Evolutionary conservation across 148 eudicot species (phyloP).

Genomic region (Silene uniflora): DNA sequence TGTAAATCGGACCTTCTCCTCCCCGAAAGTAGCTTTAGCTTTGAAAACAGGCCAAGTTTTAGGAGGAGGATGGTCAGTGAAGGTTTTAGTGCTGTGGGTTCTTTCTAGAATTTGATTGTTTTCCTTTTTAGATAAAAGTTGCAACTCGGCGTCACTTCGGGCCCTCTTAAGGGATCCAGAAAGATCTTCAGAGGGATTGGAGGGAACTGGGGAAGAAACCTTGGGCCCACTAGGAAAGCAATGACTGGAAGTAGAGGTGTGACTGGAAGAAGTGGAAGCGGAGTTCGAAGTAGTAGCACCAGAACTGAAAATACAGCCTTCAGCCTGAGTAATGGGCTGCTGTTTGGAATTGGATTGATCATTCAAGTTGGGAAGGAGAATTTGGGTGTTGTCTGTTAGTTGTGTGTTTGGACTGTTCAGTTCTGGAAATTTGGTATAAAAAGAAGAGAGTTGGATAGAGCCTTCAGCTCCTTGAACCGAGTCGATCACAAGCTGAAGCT

Average conservation of each 20-base stretch:
- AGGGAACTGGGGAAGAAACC: slow-evolving; percentile 27
- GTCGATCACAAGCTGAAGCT: slow-evolving; percentile 81
- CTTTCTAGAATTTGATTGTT: slow-evolving; percentile 31
- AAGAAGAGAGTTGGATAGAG: slow-evolving; percentile 67
- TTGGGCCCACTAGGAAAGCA: slow-evolving; percentile 50
- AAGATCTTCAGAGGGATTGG: slow-evolving; percentile 34
- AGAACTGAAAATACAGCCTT: slow-evolving; percentile 39
- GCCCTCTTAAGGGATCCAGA: slow-evolving; percentile 42
- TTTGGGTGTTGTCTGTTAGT: slow-evolving; percentile 27
- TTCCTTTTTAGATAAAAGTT: slow-evolving; percentile 36
- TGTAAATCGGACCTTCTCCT: slow-evolving; percentile 61
- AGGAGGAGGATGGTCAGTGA: slow-evolving; percentile 29
- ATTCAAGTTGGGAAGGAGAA: slow-evolving; percentile 30
- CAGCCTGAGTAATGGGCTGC: slow-evolving; percentile 35
- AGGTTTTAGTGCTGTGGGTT: slow-evolving; percentile 47
- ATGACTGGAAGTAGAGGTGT: slow-evolving; percentile 62
- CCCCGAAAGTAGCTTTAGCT: slow-evolving; percentile 64
- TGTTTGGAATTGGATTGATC: slow-evolving; percentile 35
- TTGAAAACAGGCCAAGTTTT: slow-evolving; percentile 36
- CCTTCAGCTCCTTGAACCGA: slow-evolving; percentile 88
- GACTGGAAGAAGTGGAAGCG: slow-evolving; percentile 56
- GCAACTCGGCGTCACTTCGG: slow-evolving; percentile 43
- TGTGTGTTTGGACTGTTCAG: slow-evolving; percentile 37
- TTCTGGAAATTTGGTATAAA: slow-evolving; percentile 74
- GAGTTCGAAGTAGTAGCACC: slow-evolving; percentile 51